Evolutionary conservation across 345 rosid species (phyloP), one percentile per base, ranked within the genome.

Genomic region (Rhodamnia argentea): DNA sequence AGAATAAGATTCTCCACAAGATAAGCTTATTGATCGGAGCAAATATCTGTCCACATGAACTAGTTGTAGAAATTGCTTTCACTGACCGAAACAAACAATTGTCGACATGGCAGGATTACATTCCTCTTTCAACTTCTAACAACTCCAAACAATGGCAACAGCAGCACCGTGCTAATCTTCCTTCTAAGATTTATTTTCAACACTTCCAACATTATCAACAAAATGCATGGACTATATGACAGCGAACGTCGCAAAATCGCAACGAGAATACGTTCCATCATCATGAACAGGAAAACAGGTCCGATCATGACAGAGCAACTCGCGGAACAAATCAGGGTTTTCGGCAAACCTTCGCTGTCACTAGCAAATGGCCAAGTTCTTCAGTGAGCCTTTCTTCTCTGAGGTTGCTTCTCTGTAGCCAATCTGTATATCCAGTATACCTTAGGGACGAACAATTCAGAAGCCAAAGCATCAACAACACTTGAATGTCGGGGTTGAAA

Each of bases 341-440:
- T 70, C 6, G 78, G 37, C 78, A 70, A 70, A 70, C 78, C 78
- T 70, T 70, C 44, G 78, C 13, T 22, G 3, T 37, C 78, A 10
- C 20, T 3, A 70, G 47, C 78, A 70, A 52, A 83, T 27, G 26
- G 58, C 14, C n/a, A 83, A 26, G 52, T 59, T 87, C 84, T 85
- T 92, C 87, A 95, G 84, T 95, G 94, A 24, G 94, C 89, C 88
- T 96, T 96, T 52, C 96, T 91, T 88, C 98, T 92, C 90, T 91
- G 93, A 23, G 96, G 94, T 74, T 92, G 94, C 88, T 92, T 95
- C 84, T 93, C 96, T 83, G 94, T 91, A 7, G 95, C 95, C 89
- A 95, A 89, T 89, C 94, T 91, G 92, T 93, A 95, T 88, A 95
- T 94, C 98, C 98, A 95, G 88, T 93, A 95, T 26, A 92, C 96